Percentiles rank a stretch among this genome's conserved stretches.
phyloP scores from a whole-genome alignment of 2,329 filamentous ascomycete genomes.

The Colletotrichum sp. region DNA sequence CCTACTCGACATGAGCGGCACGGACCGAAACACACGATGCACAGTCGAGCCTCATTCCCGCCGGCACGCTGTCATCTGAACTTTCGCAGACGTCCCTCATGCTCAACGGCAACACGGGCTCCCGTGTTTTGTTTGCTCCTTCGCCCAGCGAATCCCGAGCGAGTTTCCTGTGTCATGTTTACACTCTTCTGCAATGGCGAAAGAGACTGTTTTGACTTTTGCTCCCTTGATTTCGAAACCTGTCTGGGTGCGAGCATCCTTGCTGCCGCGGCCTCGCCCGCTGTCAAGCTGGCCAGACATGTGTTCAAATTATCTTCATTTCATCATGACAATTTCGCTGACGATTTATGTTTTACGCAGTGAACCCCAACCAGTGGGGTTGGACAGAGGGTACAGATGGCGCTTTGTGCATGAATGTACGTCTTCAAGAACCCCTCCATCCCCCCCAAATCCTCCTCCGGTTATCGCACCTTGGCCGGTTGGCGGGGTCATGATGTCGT shows the following conservation, averaged over 20 bases:
- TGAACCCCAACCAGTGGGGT: conserved; percentile 64
- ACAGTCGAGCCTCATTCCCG: not conserved
- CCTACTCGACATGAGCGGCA: not conserved
- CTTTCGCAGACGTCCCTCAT: not conserved
- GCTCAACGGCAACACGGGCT: conserved; percentile 1
- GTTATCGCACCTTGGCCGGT: not conserved
- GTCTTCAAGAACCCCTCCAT: conserved; percentile 27
- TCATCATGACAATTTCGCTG: not conserved
- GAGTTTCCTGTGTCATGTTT: not conserved
- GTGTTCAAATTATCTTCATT: not conserved
- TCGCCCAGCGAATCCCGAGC: not conserved
- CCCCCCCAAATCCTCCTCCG: not conserved
- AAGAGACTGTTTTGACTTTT: conserved; percentile 1
- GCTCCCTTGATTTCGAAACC: conserved; percentile 18
- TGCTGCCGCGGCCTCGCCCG: not conserved
- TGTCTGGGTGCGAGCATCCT: not conserved
- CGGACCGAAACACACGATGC: conserved; percentile 7
- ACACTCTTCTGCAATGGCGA: not conserved
- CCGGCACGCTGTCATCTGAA: not conserved
- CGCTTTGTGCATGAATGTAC: conserved; percentile 57
- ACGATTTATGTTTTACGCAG: conserved; percentile 32
- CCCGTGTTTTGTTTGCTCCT: not conserved
- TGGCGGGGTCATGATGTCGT: conserved; percentile 1
- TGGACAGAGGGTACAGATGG: conserved; percentile 42
- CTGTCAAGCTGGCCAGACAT: not conserved